These are phyloP conservation scores for Singerocomus rubriflavus DNA, from an alignment of 1,284 basidiomycete genomes.

Conservation along the genomic window DNA sequence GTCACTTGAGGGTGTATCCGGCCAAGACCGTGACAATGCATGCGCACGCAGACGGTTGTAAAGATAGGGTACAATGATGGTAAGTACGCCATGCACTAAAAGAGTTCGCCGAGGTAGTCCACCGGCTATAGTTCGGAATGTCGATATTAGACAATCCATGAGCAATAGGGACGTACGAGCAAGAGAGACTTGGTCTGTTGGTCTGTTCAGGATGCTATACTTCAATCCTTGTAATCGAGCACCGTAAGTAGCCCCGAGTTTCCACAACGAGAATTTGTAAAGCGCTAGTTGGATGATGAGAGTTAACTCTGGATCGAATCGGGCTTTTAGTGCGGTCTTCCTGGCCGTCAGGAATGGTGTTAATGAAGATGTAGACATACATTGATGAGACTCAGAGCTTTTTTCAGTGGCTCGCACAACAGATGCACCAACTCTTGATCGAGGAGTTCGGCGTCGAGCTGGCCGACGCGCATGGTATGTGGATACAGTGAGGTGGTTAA, in stretches of 20 bases:
- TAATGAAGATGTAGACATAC: conserved; percentile 43
- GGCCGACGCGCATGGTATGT: conserved; percentile 77
- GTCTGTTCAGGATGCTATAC: conserved; percentile 42
- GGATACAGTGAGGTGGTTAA: conserved; percentile 33
- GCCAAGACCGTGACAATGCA: conserved; percentile 85
- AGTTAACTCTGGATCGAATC: conserved; percentile 79
- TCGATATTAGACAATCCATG: conserved; percentile 6
- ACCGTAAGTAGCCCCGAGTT: conserved; percentile 83
- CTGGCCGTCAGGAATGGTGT: conserved; percentile 11
- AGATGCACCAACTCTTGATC: conserved; percentile 88
- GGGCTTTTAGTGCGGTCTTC: conserved; percentile 60
- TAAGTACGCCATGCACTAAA: conserved; percentile 69
- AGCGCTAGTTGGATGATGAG: conserved; percentile 76
- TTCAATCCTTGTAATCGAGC: conserved; percentile 86
- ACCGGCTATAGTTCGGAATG: conserved; percentile 45
- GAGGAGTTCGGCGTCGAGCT: conserved; percentile 90
- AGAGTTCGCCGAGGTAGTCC: conserved; percentile 60
- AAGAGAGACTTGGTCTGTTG: conserved; percentile 29
- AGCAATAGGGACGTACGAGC: conserved; percentile 18
- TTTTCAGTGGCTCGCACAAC: conserved; percentile 79
- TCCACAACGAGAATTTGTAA: conserved; percentile 85
- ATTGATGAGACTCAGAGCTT: conserved; percentile 67
- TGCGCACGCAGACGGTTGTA: conserved; percentile 70
- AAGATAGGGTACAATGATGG: conserved; percentile 77
- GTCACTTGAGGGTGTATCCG: conserved; percentile 82